Percentiles rank a stretch among this genome's conserved stretches.
These are phyloP conservation scores for Ramichloridium luteum DNA, from an alignment of 2,329 filamentous ascomycete genomes.

Conservation along the genomic window DNA sequence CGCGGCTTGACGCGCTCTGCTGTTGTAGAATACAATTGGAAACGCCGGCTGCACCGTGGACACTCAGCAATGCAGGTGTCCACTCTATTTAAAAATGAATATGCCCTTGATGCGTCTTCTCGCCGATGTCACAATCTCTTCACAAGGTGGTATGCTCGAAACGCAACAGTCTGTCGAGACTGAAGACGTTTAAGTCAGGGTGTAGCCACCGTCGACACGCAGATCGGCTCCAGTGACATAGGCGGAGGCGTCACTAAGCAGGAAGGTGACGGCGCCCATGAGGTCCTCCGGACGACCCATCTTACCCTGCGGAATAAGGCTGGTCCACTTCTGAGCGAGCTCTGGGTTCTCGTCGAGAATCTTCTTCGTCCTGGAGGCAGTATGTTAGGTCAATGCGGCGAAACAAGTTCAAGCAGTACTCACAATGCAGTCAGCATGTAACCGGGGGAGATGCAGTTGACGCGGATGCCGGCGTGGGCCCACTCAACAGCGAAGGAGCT, in stretches of 20 bases:
- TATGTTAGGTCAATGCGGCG: too few species aligned
- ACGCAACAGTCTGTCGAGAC: too few species aligned
- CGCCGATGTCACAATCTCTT: too few species aligned
- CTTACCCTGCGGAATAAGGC: slow-evolving; percentile 80
- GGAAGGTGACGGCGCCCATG: slow-evolving; percentile 83
- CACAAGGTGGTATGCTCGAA: too few species aligned
- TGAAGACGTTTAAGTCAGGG: slow-evolving; percentile 27
- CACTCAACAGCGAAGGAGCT: slow-evolving; percentile 86
- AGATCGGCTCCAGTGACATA: slow-evolving; percentile 51
- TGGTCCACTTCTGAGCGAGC: slow-evolving; percentile 80
- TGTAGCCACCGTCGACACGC: slow-evolving; percentile 33
- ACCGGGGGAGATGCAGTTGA: slow-evolving; percentile 89
- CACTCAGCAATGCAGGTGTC: too few species aligned
- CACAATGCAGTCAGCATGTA: slow-evolving; percentile 94
- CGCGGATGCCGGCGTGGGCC: slow-evolving; percentile 75
- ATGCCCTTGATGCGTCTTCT: too few species aligned
- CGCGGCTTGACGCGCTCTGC: too few species aligned
- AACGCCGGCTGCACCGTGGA: too few species aligned
- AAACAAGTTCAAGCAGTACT: slow-evolving; percentile 36
- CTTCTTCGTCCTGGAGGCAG: slow-evolving; percentile 64
- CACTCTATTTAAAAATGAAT: too few species aligned
- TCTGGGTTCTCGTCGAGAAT: slow-evolving; percentile 90
- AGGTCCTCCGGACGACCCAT: slow-evolving; percentile 88
- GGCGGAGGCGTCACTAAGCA: slow-evolving; percentile 64
- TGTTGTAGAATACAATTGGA: too few species aligned